Conservation (phyloP, 1,139 yeast species). For the Geotrichum klebahnii region DNA sequence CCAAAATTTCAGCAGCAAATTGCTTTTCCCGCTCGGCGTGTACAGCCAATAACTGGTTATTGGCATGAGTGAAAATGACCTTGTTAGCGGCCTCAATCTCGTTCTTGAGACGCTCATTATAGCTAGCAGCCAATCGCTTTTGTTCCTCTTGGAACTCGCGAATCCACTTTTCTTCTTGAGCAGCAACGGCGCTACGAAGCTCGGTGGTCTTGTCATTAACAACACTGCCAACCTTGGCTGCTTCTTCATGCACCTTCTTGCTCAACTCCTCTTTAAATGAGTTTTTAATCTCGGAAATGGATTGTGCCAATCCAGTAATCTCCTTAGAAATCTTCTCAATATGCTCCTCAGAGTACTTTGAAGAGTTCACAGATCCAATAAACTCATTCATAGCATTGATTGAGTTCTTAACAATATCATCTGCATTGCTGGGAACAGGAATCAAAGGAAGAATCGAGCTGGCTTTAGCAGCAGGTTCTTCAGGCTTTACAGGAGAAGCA, state of each 20-base stretch:
- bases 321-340: slow-evolving; percentile 32
- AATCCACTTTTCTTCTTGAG: slow-evolving; percentile 52
- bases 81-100: slow-evolving; percentile 70
- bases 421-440: slow-evolving; percentile 37
- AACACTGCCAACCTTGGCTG: slow-evolving; percentile 12
- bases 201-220: slow-evolving; percentile 31
- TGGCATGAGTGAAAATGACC: slow-evolving; percentile 68
- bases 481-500: slow-evolving; percentile 3
- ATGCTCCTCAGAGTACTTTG: slow-evolving; percentile 34
- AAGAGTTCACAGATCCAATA: slow-evolving; percentile 49
- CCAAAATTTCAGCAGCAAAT: slow-evolving; percentile 60
- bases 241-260: slow-evolving; percentile 28
- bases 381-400: slow-evolving; percentile 52
- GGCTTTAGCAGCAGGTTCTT: slow-evolving; percentile 1
- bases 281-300: slow-evolving; percentile 30
- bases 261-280: slow-evolving; percentile 29
- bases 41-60: slow-evolving; percentile 68
- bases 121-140: slow-evolving; percentile 57
- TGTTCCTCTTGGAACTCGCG: slow-evolving; percentile 61
- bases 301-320: slow-evolving; percentile 32
- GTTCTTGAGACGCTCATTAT: slow-evolving; percentile 53
- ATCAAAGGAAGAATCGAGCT: slow-evolving; percentile 30
- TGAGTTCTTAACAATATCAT: slow-evolving; percentile 48
- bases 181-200: slow-evolving; percentile 43
- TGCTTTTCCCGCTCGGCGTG: slow-evolving; percentile 69